Conservation (phyloP, 257 asterid genomes). For the Handroanthus guayacan region DNA sequence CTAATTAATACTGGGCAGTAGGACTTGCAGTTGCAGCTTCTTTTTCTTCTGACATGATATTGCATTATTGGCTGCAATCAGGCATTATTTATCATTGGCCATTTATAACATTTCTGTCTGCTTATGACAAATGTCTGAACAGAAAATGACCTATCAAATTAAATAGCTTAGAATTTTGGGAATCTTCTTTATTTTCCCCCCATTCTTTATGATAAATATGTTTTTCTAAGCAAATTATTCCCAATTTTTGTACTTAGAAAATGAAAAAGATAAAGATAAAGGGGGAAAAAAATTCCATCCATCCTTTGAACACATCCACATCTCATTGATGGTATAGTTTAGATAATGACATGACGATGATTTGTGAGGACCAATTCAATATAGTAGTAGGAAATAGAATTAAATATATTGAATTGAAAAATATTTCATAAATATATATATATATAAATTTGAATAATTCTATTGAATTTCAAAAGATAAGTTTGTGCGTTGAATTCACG, state of each 20-base stretch:
- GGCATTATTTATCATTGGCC: conserved; percentile 53
- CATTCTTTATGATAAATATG: neutral
- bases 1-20: conserved; percentile 8
- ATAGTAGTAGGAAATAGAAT: neutral
- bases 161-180: neutral
- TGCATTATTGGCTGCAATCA: conserved; percentile 50
- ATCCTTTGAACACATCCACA: neutral
- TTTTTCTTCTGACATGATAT: conserved; percentile 36
- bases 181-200: neutral
- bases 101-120: conserved; percentile 3
- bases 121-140: conserved; percentile 42
- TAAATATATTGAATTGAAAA: no score
- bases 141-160: conserved; percentile 48
- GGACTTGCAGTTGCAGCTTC: conserved; percentile 4
- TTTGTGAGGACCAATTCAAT: conserved; percentile 18
- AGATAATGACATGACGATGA: conserved; percentile 26
- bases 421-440: no score
- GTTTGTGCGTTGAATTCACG: no score
- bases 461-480: no score
- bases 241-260: neutral
- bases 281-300: neutral
- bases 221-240: no score
- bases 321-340: neutral
- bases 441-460: no score
- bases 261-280: no score